Percentiles rank a stretch among this genome's conserved stretches.
These are phyloP conservation scores for Fusarium agapanthi DNA, from an alignment of 2,329 filamentous ascomycete genomes.

Conservation along the genomic window DNA sequence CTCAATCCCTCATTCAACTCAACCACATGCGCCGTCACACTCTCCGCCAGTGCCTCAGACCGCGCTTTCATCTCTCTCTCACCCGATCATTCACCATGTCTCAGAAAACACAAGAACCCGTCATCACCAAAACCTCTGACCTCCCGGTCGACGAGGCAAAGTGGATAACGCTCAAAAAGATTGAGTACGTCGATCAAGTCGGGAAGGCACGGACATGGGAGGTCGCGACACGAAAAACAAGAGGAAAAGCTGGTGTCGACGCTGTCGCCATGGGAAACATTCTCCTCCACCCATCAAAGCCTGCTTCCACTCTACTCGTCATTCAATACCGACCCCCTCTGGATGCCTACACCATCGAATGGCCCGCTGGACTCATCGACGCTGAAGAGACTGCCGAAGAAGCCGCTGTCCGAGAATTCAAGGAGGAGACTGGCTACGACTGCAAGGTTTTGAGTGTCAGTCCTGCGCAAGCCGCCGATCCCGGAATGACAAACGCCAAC, in stretches of 20 bases:
- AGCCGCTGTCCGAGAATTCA: slow-evolving; percentile 39
- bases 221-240: slow-evolving; percentile 40
- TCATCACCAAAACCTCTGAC: slow-evolving; percentile 38
- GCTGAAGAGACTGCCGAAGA: slow-evolving; percentile 38
- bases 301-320: slow-evolving; percentile 38
- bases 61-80: background rate
- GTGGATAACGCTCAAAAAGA: slow-evolving; percentile 41
- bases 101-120: slow-evolving; percentile 35
- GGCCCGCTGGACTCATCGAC: slow-evolving; percentile 40
- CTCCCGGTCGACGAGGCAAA: slow-evolving; percentile 34
- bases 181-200: slow-evolving; percentile 41
- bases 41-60: background rate
- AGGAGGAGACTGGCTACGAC: slow-evolving; percentile 39
- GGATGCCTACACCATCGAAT: slow-evolving; percentile 41
- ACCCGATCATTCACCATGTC: slow-evolving; percentile 14
- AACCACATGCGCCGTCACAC: background rate
- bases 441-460: slow-evolving; percentile 38
- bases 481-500: slow-evolving; percentile 41
- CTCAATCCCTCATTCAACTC: background rate
- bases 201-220: slow-evolving; percentile 41
- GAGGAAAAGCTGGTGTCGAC: slow-evolving; percentile 37
- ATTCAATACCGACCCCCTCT: slow-evolving; percentile 41
- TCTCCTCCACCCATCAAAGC: slow-evolving; percentile 38
- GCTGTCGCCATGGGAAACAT: slow-evolving; percentile 43
- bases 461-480: slow-evolving; percentile 36